Evolutionary conservation across 805 yeast genomes (phyloP), one percentile per base, ranked within the genome.

Genomic region (Komagataella pastoris): DNA sequence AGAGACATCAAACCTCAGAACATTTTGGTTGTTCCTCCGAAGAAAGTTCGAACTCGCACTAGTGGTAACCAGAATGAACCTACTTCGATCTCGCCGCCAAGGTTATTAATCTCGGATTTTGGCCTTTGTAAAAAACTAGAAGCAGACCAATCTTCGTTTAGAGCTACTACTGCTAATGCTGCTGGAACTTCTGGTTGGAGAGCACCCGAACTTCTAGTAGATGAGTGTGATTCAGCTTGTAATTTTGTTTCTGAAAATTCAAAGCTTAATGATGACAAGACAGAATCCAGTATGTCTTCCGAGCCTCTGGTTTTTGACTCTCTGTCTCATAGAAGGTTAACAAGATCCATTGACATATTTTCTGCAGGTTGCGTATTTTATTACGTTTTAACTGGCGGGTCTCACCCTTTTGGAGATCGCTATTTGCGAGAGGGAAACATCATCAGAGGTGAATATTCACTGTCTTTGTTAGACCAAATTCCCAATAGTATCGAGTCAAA

Each of bases 131-230:
- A 91, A 62, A 86, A 85, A 61, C 69, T 93, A 50, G 99, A 93
- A 55, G 79, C 82, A 14, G 98, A 89, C 58, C 97, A 93, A 65
- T 85, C 96, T 1, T 87, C 96, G 1, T 91, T 91, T 65, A 76
- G 91, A 55, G 96, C 97, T 0, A 91, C 96, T 0, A 83, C 93
- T 0, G 89, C 88, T 40, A 83, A 88, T 59, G 95, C 95, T 17
- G 96, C 97, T 0, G 99, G 99, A 1, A 93, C 99, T 0, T 79
- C 93, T 3, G 99, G 99, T 3, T 93, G 99, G 99, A 77, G 97
- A 58, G 98, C 99, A 0, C 99, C 99, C 0, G 99, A 93, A 60
- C 65, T 88, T 40, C 66, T 88, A 44, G 64, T 76, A 21, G 77
- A 73, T 47, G 72, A 65, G 19, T 51, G 57, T 8, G 65, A 68